Conservation (phyloP, 257 asterid species). For the Solanum tacnaense region DNA sequence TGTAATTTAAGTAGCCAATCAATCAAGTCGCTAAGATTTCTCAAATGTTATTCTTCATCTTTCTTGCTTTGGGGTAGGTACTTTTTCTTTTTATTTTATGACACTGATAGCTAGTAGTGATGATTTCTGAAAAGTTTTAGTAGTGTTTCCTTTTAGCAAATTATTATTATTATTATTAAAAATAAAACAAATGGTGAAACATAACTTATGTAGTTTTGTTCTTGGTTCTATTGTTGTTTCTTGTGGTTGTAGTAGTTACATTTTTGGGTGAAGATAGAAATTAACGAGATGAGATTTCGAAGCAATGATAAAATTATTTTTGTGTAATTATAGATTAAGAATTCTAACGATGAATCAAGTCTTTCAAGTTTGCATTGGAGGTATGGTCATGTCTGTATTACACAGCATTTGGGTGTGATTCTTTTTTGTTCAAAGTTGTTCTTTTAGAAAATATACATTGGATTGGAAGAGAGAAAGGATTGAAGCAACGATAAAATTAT, state of each 20-base stretch:
- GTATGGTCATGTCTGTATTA: neutral
- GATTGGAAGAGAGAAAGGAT: too few relatives aligned
- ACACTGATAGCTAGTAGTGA: neutral
- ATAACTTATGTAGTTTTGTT: neutral
- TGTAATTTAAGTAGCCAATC: too few relatives aligned
- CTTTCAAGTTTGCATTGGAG: neutral
- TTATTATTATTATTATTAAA: neutral
- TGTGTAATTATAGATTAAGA: neutral
- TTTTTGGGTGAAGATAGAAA: neutral
- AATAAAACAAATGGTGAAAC: neutral
- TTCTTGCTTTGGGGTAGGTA: neutral
- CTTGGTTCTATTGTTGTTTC: neutral
- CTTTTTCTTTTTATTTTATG: neutral
- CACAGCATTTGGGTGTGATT: rapidly evolving
- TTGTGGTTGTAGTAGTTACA: neutral
- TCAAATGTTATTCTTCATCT: neutral
- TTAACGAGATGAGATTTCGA: neutral
- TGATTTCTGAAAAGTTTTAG: neutral
- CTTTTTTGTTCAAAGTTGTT: rapidly evolving
- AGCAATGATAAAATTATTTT: neutral
- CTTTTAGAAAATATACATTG: neutral
- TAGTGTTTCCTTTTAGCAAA: neutral
- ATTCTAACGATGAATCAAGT: too few relatives aligned
- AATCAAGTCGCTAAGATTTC: too few relatives aligned
- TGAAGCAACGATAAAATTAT: neutral